Base-by-base conservation (phyloP, 2,329 filamentous ascomycete species). In the Sarocladiaceae sp. region DNA sequence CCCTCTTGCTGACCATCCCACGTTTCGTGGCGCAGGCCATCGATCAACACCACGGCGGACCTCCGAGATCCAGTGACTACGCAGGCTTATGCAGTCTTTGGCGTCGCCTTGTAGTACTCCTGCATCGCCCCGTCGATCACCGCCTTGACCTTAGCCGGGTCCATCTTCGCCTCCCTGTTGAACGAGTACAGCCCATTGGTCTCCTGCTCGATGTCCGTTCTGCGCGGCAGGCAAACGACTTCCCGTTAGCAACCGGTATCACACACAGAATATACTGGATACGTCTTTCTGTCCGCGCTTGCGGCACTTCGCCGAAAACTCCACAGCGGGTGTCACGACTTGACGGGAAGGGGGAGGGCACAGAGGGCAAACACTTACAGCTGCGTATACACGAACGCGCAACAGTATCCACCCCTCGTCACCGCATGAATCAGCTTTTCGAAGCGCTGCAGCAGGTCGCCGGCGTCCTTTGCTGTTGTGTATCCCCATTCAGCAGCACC, bases 321-420 rank as follows among this genome's bases (percentile, higher is more conserved):
- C n/a, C n/a, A n/a, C n/a, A n/a, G n/a, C n/a, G n/a, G n/a, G n/a
- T n/a, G n/a, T n/a, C n/a, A n/a, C n/a, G n/a, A n/a, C n/a, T n/a
- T n/a, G n/a, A n/a, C n/a, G n/a, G n/a, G 15, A 39, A 13, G 16
- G 15, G 21, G 16, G 33, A 23, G 19, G 6, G 3, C 43, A 12
- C 21, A 9, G 18, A 2, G 9, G 21, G 4, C 6, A 21, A 23
- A 18, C 9, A 66, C 74, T 65, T 56, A 78, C 69, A 84, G 54
- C 49, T 85, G 81, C 2, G 82, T 85, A 53, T 81, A 85, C 1
- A 84, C 81, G 54, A 84, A 73, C 0, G 78, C 78, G 52, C 76
- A 80, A 34, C 74, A 70, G 52, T 76, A 67, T 0, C 80, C 79
- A 0, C 69, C 70, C 18, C 73, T 60, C 0, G 79, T 72, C 13